Conservation (phyloP, 495 filamentous ascomycete genomes). For the Podospora anserina region DNA sequence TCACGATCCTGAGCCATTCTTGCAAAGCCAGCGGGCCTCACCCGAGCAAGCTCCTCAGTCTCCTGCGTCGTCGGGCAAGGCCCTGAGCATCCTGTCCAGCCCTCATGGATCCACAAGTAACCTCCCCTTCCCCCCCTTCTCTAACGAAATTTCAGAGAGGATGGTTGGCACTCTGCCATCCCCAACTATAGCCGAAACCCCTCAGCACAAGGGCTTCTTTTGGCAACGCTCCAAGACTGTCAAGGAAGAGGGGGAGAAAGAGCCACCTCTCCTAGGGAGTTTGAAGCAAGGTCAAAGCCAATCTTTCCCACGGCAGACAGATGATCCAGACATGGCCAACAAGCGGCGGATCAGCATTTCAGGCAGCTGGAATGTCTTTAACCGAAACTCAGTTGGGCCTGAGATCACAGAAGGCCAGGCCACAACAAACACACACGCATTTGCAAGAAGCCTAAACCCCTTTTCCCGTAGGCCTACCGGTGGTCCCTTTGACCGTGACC, state of each 20-base stretch:
- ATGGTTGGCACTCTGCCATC: slow-evolving; percentile 25
- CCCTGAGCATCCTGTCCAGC: slow-evolving; percentile 63
- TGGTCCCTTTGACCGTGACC: slow-evolving; percentile 61
- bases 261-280: slow-evolving; percentile 66
- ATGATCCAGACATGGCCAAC: slow-evolving; percentile 44
- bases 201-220: slow-evolving; percentile 50
- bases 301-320: slow-evolving; percentile 64
- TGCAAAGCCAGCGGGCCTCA: slow-evolving; percentile 38
- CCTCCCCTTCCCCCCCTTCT: slow-evolving; percentile 48
- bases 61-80: slow-evolving; percentile 65
- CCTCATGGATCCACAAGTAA: slow-evolving; percentile 61
- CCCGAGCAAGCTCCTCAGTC: slow-evolving; percentile 58
- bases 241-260: slow-evolving; percentile 66
- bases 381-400: slow-evolving; percentile 47
- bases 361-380: slow-evolving; percentile 54
- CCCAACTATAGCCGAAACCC: slow-evolving; percentile 18
- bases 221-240: slow-evolving; percentile 65
- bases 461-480: slow-evolving; percentile 65
- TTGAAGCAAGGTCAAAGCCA: slow-evolving; percentile 76
- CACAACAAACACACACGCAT: slow-evolving; percentile 35
- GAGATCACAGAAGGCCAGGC: slow-evolving; percentile 37
- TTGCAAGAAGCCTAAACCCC: slow-evolving; percentile 56
- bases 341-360: slow-evolving; percentile 53
- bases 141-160: slow-evolving; percentile 39
- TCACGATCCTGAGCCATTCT: slow-evolving; percentile 34